Base-by-base conservation (phyloP, 2,329 filamentous ascomycete genomes). In the Pseudogymnoascus sp. region DNA sequence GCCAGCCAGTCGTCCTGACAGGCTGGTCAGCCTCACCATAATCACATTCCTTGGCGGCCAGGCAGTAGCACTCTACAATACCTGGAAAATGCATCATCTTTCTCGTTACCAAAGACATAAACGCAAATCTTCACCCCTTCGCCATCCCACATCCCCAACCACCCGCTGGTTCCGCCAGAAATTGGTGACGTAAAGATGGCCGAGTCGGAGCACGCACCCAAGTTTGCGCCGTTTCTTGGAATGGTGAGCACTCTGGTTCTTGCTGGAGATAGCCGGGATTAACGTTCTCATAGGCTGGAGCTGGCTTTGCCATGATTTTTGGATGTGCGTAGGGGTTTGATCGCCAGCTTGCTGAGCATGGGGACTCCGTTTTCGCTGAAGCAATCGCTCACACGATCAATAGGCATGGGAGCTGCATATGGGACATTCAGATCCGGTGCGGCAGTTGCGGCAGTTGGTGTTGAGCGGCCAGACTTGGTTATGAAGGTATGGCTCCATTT, bases 161-260 rank as follows among this genome's bases (percentile, higher is more conserved):
- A 13, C n/a, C 48, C 48, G 14, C n/a, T n/a, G 48, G 23, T 28
- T 19, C 1, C 10, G 25, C 48, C 48, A 34, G 14, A 57, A 13
- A 57, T n/a, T 19, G 8, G 7, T 34, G 48, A 34, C 25, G 48
- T 57, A 31, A 57, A 57, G 23, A 57, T 57, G 48, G 48, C 48
- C n/a, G 48, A 57, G n/a, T 57, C 48, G 2, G 48, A 57, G n/a
- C 25, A 8, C 14, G 48, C 48, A 31, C 48, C 48, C 25, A 57
- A 57, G 48, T 57, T 57, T 34, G 48, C 48, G 25, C 48, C 48
- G n/a, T 57, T 57, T 31, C 48, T 57, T 8, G 48, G 48, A 34
- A 16, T 57, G 25, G 48, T 34, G 48, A 34, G 48, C 4, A 8
- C 48, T 31, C 25, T 31, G 25, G 10, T 57, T 57, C n/a, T 19